Evolutionary conservation across 441 rosid species (phyloP).

Genomic region (Croton laevigatus): DNA sequence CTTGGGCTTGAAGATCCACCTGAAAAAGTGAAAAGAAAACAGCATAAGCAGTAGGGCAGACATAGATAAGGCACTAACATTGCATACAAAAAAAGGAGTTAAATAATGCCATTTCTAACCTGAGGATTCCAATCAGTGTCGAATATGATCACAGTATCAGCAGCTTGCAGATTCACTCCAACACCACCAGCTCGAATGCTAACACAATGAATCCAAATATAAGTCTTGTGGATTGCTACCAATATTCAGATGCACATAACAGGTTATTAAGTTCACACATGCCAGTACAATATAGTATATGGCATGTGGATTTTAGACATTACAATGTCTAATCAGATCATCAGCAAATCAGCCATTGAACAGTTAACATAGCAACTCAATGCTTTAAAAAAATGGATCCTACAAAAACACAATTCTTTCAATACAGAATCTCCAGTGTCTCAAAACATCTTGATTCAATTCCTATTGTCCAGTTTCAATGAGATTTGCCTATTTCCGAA

Average conservation of each 20-base stretch:
- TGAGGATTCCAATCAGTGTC: slow-evolving; percentile 99
- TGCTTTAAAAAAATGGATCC: not conserved
- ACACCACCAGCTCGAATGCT: slow-evolving; percentile 99
- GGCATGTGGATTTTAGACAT: not conserved
- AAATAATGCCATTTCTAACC: slow-evolving; percentile 37
- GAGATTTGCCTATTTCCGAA: not conserved
- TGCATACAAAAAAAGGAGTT: slow-evolving; percentile 13
- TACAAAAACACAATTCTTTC: not conserved
- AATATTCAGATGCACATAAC: not conserved
- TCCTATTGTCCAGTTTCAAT: not conserved
- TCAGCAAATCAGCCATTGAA: not conserved
- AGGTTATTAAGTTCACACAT: not conserved
- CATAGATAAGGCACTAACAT: slow-evolving; percentile 7
- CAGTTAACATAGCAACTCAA: not conserved
- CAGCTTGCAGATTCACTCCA: slow-evolving; percentile 97
- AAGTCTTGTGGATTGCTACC: slow-evolving; percentile 19
- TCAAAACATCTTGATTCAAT: not conserved
- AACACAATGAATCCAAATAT: slow-evolving; percentile 27
- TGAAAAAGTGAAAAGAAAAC: slow-evolving; percentile 21
- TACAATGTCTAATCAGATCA: not conserved
- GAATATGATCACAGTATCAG: slow-evolving; percentile 91
- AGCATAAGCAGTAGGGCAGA: slow-evolving; percentile 14
- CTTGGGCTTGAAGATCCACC: slow-evolving; percentile 99
- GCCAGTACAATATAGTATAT: not conserved
- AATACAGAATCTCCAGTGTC: not conserved